A percentile compares a stretch with the other conserved stretches of the same genome.
These are phyloP conservation scores for Blastomyces emzantsi DNA, from an alignment of 2,329 filamentous ascomycete species.

Conservation along the genomic window DNA sequence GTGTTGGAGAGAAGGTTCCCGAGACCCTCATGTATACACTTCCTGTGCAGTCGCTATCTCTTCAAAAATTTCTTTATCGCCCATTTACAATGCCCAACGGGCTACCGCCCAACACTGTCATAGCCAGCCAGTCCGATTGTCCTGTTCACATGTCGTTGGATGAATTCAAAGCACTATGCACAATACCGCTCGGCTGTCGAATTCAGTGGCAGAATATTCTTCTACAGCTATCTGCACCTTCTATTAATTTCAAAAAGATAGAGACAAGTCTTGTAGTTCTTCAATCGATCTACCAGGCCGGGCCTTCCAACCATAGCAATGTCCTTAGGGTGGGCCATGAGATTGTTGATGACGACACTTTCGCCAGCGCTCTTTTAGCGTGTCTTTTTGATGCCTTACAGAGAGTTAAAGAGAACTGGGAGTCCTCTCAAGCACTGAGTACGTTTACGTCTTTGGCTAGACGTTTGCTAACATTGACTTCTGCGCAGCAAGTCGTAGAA, in stretches of 20 bases:
- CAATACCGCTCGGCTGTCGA: conserved; percentile 40
- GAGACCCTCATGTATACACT: conserved; percentile 7
- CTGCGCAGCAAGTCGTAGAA: conserved; percentile 26
- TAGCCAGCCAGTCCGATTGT: conserved; percentile 43
- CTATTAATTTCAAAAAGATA: conserved; percentile 43
- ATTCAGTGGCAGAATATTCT: conserved; percentile 52
- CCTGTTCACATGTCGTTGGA: conserved; percentile 42
- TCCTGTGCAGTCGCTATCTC: conserved; percentile 1
- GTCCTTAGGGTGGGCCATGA: conserved; percentile 19
- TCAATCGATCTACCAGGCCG: conserved; percentile 44
- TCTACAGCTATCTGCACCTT: conserved; percentile 40
- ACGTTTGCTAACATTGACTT: conserved; percentile 39
- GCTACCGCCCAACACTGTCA: conserved; percentile 41
- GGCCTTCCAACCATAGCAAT: conserved; percentile 23
- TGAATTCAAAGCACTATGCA: conserved; percentile 46
- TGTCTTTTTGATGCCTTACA: conserved; percentile 26
- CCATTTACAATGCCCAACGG: conserved; percentile 11
- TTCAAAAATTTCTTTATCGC: conserved; percentile 10
- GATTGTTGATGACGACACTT: conserved; percentile 19
- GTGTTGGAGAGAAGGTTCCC: neutral
- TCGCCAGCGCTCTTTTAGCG: conserved; percentile 25
- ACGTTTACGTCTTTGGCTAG: conserved; percentile 34
- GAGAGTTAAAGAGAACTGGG: conserved; percentile 44
- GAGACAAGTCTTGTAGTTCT: conserved; percentile 42
- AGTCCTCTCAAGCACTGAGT: conserved; percentile 36